A percentile compares a stretch with the other conserved stretches of the same genome.
These are phyloP conservation scores for Pugionium cornutum DNA, from an alignment of 345 rosid species.

Conservation along the genomic window DNA sequence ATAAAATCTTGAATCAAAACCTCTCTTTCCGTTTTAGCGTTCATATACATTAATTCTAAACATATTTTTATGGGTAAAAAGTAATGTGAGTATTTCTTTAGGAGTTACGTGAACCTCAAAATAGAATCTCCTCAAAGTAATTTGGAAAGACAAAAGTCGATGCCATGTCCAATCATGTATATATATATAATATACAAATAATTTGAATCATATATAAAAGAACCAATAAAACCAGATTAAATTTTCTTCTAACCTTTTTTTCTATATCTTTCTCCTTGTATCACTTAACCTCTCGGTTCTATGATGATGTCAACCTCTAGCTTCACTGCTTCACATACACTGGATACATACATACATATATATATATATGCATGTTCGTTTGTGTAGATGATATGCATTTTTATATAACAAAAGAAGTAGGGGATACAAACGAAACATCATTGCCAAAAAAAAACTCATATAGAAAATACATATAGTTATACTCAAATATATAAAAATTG, in stretches of 20 bases:
- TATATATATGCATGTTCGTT: no score
- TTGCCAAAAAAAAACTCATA: no score
- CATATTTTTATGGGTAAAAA: no score
- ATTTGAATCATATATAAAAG: background rate
- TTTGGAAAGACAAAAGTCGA: slow-evolving; percentile 39
- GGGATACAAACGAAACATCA: no score
- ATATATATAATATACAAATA: background rate
- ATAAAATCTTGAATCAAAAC: no score
- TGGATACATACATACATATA: no score
- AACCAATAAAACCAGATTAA: no score
- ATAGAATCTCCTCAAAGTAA: slow-evolving; percentile 40
- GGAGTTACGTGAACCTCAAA: slow-evolving; percentile 42
- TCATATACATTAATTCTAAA: no score
- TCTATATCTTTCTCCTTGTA: slow-evolving; percentile 19
- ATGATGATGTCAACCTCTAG: slow-evolving; percentile 35
- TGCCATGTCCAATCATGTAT: slow-evolving; percentile 40
- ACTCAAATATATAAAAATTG: no score
- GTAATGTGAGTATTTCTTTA: slow-evolving; percentile 31
- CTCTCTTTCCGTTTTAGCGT: no score
- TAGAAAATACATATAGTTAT: no score
- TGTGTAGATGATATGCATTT: background rate
- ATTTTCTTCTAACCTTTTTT: background rate
- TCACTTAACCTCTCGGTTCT: slow-evolving; percentile 9
- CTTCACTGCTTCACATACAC: slow-evolving; percentile 20
- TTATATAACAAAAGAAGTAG: no score